These are phyloP conservation scores for Aspergillus intermedius DNA, from an alignment of 2,329 filamentous ascomycete species.

Conservation along the genomic window DNA sequence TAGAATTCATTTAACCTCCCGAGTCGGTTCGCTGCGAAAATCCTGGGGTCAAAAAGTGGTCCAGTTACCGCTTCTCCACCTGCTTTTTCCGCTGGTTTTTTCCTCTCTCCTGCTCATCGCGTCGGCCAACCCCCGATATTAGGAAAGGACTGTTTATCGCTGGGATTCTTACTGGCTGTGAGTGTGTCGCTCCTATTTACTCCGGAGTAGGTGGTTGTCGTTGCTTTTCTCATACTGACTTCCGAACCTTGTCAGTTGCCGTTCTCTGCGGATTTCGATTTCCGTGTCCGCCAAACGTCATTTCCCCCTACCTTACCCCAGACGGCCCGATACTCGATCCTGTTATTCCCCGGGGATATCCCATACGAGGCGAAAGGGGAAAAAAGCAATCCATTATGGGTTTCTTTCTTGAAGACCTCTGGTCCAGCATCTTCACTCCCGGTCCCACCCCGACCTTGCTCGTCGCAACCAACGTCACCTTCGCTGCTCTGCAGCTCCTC, in stretches of 20 bases:
- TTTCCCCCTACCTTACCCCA: background rate
- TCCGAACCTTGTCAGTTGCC: background rate
- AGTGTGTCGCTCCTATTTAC: no score
- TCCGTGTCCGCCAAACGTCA: conserved; percentile 7
- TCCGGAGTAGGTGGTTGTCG: background rate
- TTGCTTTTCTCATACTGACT: background rate
- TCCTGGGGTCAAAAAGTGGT: background rate
- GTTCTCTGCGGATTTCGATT: conserved; percentile 15
- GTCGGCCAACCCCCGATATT: background rate
- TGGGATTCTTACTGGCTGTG: background rate
- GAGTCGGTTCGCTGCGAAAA: conserved; percentile 5
- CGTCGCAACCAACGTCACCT: conserved; percentile 81
- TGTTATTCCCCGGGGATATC: conserved; percentile 4
- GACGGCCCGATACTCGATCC: background rate
- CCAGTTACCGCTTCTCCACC: background rate
- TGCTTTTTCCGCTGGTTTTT: background rate
- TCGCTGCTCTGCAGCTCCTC: conserved; percentile 75
- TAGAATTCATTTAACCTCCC: conserved; percentile 5
- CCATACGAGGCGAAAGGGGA: conserved; percentile 2
- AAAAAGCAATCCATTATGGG: conserved; percentile 27
- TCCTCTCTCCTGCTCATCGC: background rate
- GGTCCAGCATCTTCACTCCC: conserved; percentile 88
- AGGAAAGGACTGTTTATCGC: background rate
- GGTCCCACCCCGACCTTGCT: conserved; percentile 84
- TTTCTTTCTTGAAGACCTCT: conserved; percentile 66